Evolutionary conservation across 1,284 basidiomycete species (phyloP).

Genomic region (Apiotrichum porosum): DNA sequence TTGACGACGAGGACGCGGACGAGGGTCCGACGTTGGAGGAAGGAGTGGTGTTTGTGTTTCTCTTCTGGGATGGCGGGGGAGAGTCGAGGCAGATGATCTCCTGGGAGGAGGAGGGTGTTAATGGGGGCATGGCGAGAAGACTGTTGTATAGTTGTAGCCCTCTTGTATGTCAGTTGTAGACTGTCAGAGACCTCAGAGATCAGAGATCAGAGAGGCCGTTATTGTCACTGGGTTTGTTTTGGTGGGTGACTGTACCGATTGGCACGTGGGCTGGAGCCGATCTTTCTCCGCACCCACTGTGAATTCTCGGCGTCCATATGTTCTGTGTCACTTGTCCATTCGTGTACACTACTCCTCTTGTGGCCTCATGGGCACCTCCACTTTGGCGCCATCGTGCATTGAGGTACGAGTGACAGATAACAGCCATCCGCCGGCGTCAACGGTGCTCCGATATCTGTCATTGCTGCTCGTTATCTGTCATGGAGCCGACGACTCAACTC

Average conservation of each 20-base stretch:
- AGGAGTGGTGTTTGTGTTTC: slow-evolving; percentile 1
- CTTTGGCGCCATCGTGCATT: no score
- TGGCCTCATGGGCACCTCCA: no score
- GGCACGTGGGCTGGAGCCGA: neutral
- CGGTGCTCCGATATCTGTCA: neutral
- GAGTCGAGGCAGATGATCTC: slow-evolving; percentile 34
- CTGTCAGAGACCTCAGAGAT: neutral
- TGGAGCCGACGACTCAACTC: no score
- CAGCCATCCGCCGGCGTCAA: neutral
- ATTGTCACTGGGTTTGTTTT: neutral
- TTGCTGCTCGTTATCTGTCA: no score
- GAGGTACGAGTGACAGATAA: no score
- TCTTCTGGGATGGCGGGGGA: slow-evolving; percentile 15
- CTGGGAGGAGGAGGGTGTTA: slow-evolving; percentile 32
- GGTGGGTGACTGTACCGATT: neutral
- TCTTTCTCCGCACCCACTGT: neutral
- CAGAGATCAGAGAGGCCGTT: neutral
- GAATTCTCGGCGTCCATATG: neutral
- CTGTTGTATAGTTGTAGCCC: no score
- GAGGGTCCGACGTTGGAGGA: no score
- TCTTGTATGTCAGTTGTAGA: neutral
- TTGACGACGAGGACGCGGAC: neutral
- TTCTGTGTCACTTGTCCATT: no score
- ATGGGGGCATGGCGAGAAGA: slow-evolving; percentile 12
- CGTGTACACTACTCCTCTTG: no score